A percentile compares a stretch with the other conserved stretches of the same genome.
Conservation (phyloP, 1,139 yeast species). For the Magnusiomyces suaveolens region DNA sequence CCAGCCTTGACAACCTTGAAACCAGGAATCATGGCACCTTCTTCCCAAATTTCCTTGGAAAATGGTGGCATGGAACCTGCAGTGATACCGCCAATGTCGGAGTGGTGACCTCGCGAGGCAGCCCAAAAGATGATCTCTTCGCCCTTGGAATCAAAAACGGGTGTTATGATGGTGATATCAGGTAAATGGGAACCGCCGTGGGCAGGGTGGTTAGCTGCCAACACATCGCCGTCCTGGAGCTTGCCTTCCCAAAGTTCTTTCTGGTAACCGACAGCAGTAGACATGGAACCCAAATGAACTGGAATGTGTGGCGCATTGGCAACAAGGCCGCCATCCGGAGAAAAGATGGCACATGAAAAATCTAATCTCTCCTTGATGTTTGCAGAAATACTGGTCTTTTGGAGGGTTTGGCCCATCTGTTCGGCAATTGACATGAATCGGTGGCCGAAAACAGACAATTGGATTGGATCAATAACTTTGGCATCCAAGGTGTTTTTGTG, state of each 20-base stretch:
- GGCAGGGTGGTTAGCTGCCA: constrained; percentile 69
- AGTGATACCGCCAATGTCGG: constrained; percentile 57
- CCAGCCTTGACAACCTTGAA: constrained; percentile 49
- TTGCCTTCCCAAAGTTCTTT: constrained; percentile 53
- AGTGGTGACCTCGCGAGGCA: constrained; percentile 60
- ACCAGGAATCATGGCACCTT: constrained; percentile 52
- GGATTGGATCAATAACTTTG: constrained; percentile 50
- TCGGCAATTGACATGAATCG: constrained; percentile 84
- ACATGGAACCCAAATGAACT: constrained; percentile 81
- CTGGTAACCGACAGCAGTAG: constrained; percentile 68
- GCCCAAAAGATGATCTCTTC: constrained; percentile 46
- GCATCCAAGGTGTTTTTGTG: constrained; percentile 29
- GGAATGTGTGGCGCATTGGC: constrained; percentile 89
- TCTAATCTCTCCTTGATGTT: constrained; percentile 77
- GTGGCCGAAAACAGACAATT: constrained; percentile 70
- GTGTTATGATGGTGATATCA: constrained; percentile 70
- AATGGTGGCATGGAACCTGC: constrained; percentile 63
- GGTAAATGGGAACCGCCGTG: constrained; percentile 80
- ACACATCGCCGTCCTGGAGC: constrained; percentile 58
- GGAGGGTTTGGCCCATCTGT: constrained; percentile 76
- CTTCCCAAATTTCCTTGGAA: constrained; percentile 52
- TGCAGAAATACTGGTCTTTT: constrained; percentile 75
- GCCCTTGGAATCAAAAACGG: constrained; percentile 50
- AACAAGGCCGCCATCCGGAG: constrained; percentile 62
- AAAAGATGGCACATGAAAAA: constrained; percentile 77